phyloP scores from a whole-genome alignment of 1,284 basidiomycete genomes.

The Grifola frondosa region DNA sequence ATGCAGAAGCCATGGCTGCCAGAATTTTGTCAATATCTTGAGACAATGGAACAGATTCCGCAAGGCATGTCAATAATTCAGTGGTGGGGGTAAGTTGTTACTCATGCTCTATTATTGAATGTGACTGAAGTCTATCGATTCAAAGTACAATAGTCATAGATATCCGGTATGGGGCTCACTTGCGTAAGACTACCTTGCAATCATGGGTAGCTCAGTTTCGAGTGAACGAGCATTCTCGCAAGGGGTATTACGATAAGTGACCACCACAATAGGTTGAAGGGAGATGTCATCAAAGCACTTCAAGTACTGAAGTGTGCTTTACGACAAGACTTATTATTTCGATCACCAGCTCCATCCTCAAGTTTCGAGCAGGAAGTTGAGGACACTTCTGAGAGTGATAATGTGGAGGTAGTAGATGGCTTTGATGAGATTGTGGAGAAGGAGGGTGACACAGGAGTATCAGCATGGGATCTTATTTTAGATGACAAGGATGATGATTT shows the following conservation, averaged over 20 bases:
- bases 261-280: constrained; percentile 20
- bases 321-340: constrained; percentile 25
- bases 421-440: no score
- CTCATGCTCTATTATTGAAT: background rate
- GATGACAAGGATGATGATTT: no score
- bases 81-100: constrained; percentile 14
- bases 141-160: background rate
- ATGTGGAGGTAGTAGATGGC: no score
- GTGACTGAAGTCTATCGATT: no score
- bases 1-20: constrained; percentile 5
- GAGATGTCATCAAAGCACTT: constrained; percentile 36
- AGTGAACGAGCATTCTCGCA: constrained; percentile 21
- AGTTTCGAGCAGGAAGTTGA: background rate
- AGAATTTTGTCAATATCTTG: constrained; percentile 6
- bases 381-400: background rate
- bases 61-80: constrained; percentile 2
- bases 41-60: background rate
- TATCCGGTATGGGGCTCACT: constrained; percentile 6
- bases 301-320: constrained; percentile 36
- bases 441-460: no score
- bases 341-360: constrained; percentile 12
- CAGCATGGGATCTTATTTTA: no score
- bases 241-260: constrained; percentile 24
- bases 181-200: constrained; percentile 5
- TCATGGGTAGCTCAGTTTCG: constrained; percentile 6